Base-by-base conservation (phyloP, 305 asterid species). In the Galium porrigens region DNA sequence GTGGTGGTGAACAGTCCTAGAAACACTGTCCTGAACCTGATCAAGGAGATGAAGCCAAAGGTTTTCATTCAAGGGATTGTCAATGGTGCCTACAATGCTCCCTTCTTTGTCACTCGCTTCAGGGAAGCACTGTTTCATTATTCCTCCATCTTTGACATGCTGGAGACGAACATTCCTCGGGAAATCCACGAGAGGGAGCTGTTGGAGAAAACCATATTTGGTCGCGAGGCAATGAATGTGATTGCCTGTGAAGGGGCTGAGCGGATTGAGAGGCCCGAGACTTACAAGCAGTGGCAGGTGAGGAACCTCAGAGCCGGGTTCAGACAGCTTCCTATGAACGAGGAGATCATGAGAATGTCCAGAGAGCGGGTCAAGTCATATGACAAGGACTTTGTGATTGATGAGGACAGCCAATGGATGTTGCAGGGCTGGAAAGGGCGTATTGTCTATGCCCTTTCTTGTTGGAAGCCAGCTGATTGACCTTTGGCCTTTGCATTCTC, bases 381-480 rank as follows among this genome's bases (percentile, higher is more conserved):
- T 70, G 81, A 83, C 70, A 87, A 87, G 73, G 90, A 90, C 71
- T 90, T 87, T 10, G 85, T 87, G 67, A 83, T 87, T 41, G 95
- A 90, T 49, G 82, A 78, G 78, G 95, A 87, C 61, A 83, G 86
- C 42, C 79, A 71, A 6, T 90, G 97, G 97, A 54, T 90, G 76
- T 72, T 90, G 82, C 95, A 81, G 74, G 97, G 97, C n/a, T 90
- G 97, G 97, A 90, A 90, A 74, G 95, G 97, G 15, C 85, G 95
- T 0, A 84, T 87, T 18, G 52, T 82, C 1, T 90, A 74, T 55
- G 90, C 90, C 7, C 76, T 79, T 57, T 81, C 95, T 72, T 80
- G 90, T 33, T 90, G 97, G 97, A 77, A 68, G 67, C 78, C 83
- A 0, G 74, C 76, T 33, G 70, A 72, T 57, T 74, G 83, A 74